Evolutionary conservation across 2,329 filamentous ascomycete species (phyloP), one percentile per base, ranked within the genome.

Genomic region (Akanthomyces uredinophilus): DNA sequence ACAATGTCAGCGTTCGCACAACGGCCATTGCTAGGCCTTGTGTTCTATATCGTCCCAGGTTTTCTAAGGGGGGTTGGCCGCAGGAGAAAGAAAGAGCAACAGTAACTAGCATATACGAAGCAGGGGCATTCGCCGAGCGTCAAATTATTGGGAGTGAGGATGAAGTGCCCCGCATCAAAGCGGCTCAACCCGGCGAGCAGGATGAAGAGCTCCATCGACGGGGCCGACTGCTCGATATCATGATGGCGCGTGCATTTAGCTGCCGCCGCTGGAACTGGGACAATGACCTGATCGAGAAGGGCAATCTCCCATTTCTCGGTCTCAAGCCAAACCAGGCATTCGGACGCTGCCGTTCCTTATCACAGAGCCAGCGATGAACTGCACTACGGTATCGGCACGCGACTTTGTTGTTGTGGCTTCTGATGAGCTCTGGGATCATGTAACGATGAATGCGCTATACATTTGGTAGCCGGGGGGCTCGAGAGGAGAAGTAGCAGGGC

Each of bases 371-470:
- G 63, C 58, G 44, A 43, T 65, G 6, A 65, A 63, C 3, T 50
- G 55, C 11, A 55, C 52, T 3, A 5, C 37, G 7, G 43, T 49
- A 1, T 51, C 62, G 13, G 52, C 51, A 11, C 51, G 47, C 14
- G 64, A 66, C 41, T 66, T 66, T 53, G 63, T 60, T 2, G 62
- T 65, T 57, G 53, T 66, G 22, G 64, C 52, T 4, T 65, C 64
- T 3, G 65, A 64, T 20, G 65, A 64, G 20, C 22, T 66, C 1
- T 65, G 65, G 65, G 60, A 65, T 10, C 24, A 52, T 8, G 63
- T 65, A 10, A 46, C 61, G 6, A 57, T 4, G 62, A 66, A 2
- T 50, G 63, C 16, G 65, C 62, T 1, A 60, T 65, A 18, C 44
- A 29, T 3, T 61, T 44, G 43, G 11, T 35, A 8, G 32, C 32